Evolutionary conservation across 768 basidiomycete species (phyloP).

Genomic region (Russula olivacea): DNA sequence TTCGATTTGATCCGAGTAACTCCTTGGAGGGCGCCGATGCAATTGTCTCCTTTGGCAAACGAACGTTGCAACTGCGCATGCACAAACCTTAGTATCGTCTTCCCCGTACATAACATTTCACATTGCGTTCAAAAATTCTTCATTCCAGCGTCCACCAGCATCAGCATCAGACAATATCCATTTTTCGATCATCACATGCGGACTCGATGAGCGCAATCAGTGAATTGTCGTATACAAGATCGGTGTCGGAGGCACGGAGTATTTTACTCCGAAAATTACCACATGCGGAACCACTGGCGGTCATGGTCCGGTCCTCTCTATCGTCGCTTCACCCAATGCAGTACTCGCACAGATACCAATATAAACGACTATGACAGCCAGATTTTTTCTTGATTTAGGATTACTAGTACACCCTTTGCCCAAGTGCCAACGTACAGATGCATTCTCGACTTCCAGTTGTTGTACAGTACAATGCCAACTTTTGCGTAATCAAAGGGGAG

Average conservation of each 20-base stretch:
- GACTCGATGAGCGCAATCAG: conserved; percentile 3
- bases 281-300: neutral
- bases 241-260: neutral
- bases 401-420: neutral
- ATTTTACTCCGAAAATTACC: neutral
- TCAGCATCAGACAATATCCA: neutral
- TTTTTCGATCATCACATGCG: neutral
- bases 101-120: neutral
- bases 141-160: neutral
- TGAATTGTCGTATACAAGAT: neutral
- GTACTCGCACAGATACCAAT: neutral
- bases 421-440: neutral
- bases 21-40: neutral
- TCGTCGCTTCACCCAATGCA: neutral
- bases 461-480: neutral
- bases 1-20: neutral
- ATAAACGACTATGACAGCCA: neutral
- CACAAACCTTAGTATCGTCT: conserved; percentile 11
- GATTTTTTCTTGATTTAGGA: neutral
- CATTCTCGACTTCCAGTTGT: neutral
- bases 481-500: neutral
- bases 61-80: neutral
- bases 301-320: neutral
- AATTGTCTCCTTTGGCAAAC: neutral
- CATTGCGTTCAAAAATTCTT: neutral